A percentile compares a stretch with the other conserved stretches of the same genome.
Conservation (phyloP, 139 green algal species). For the Astrephomene gubernaculifera region DNA sequence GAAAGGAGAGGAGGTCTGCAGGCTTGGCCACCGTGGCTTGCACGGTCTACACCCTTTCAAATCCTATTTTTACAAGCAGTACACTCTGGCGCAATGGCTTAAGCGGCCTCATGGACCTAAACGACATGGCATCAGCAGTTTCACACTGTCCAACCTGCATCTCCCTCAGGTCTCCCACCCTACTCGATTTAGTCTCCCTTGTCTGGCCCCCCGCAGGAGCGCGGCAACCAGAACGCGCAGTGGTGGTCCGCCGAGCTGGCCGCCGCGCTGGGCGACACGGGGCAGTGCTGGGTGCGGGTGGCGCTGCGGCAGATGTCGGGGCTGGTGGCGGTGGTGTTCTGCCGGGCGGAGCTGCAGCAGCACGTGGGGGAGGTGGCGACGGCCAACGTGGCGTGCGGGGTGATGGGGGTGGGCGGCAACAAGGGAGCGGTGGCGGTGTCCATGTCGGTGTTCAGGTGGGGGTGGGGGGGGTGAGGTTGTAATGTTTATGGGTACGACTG, state of each 20-base stretch:
- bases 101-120: no score
- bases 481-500: no score
- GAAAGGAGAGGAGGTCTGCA: no score
- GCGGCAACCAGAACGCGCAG: slow-evolving; percentile 83
- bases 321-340: slow-evolving; percentile 83
- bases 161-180: no score
- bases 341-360: slow-evolving; percentile 10
- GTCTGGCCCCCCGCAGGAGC: slow-evolving; percentile 65
- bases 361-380: slow-evolving; percentile 86
- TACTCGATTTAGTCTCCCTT: no score
- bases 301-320: slow-evolving; percentile 90
- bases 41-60: no score
- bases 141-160: no score
- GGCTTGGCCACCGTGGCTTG: no score
- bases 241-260: slow-evolving; percentile 69
- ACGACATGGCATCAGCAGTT: no score
- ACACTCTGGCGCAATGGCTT: no score
- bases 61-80: no score
- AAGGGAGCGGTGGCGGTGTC: slow-evolving; percentile 93
- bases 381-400: slow-evolving; percentile 87
- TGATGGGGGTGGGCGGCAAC: slow-evolving; percentile 94
- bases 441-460: slow-evolving; percentile 84
- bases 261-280: slow-evolving; percentile 49
- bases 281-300: slow-evolving; percentile 63
- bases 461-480: neutral